Conservation (phyloP, 306 rosid genomes). For the Citrullus mucosospermus region DNA sequence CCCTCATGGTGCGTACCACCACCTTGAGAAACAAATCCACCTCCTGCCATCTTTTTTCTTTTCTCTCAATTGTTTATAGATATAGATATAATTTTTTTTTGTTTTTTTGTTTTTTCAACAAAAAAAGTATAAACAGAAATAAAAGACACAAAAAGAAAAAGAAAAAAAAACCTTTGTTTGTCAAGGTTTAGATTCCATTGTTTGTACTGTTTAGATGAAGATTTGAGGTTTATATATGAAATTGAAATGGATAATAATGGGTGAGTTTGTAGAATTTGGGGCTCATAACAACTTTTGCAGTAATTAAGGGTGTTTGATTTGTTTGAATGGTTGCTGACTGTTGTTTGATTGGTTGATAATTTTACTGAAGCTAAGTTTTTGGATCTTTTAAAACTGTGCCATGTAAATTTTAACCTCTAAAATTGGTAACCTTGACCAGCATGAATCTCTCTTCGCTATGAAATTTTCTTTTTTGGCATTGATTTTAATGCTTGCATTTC, state of each 20-base stretch:
- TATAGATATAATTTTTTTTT: no score
- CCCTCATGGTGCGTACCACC: slow-evolving; percentile 18
- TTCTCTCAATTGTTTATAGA: neutral
- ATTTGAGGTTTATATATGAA: neutral
- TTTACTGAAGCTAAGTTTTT: neutral
- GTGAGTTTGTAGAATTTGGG: neutral
- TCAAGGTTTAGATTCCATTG: neutral
- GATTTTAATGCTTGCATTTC: neutral
- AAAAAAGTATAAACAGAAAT: neutral
- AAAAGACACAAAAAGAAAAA: neutral
- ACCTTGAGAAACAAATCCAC: slow-evolving; percentile 9
- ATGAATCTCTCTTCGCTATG: neutral
- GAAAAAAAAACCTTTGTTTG: neutral
- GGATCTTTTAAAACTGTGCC: neutral
- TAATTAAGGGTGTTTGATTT: neutral
- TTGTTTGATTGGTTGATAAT: neutral
- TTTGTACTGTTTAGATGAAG: neutral
- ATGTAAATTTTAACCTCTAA: neutral
- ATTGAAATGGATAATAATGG: neutral
- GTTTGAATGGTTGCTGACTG: neutral
- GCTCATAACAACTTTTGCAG: neutral
- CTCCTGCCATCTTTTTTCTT: slow-evolving; percentile 18
- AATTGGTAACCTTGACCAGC: neutral
- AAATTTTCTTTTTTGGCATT: neutral
- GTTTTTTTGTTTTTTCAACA: neutral